These are phyloP conservation scores for Saccharum hybrid DNA, from an alignment of 202 grass and related monocot species.

Conservation along the genomic window DNA sequence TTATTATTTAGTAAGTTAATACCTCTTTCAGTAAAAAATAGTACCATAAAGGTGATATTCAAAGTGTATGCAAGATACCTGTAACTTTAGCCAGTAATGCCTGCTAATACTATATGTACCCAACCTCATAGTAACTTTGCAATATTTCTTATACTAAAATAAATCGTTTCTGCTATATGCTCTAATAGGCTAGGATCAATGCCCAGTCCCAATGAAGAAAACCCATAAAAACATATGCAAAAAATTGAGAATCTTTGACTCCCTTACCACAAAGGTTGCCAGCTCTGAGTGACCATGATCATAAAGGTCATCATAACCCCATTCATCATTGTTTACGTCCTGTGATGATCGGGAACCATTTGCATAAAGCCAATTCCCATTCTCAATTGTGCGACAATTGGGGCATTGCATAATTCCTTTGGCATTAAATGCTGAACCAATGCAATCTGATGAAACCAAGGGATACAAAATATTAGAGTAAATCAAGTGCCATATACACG, in stretches of 20 bases:
- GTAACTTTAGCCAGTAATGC: background rate
- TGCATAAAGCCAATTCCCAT: slow-evolving; percentile 86
- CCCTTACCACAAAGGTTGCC: slow-evolving; percentile 64
- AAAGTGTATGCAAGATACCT: background rate
- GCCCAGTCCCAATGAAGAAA: slow-evolving; percentile 7
- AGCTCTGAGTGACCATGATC: slow-evolving; percentile 71
- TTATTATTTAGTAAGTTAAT: slow-evolving; percentile 1
- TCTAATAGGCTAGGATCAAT: slow-evolving; percentile 10
- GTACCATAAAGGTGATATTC: background rate
- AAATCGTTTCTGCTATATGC: background rate
- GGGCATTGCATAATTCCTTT: slow-evolving; percentile 98
- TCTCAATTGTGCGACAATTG: slow-evolving; percentile 90
- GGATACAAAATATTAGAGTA: background rate
- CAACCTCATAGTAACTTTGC: background rate
- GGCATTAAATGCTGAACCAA: slow-evolving; percentile 97
- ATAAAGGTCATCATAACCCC: slow-evolving; percentile 73
- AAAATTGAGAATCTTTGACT: slow-evolving; percentile 1
- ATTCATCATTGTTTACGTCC: slow-evolving; percentile 70
- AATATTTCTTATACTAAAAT: slow-evolving; percentile 12
- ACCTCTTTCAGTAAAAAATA: background rate
- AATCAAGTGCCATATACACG: slow-evolving; percentile 3
- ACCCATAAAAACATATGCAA: background rate
- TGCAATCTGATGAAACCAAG: slow-evolving; percentile 75
- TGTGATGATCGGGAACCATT: slow-evolving; percentile 59
- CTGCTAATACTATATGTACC: background rate